These are phyloP conservation scores for Cicer chorassanicum DNA, from an alignment of 306 rosid genomes.

Conservation along the genomic window DNA sequence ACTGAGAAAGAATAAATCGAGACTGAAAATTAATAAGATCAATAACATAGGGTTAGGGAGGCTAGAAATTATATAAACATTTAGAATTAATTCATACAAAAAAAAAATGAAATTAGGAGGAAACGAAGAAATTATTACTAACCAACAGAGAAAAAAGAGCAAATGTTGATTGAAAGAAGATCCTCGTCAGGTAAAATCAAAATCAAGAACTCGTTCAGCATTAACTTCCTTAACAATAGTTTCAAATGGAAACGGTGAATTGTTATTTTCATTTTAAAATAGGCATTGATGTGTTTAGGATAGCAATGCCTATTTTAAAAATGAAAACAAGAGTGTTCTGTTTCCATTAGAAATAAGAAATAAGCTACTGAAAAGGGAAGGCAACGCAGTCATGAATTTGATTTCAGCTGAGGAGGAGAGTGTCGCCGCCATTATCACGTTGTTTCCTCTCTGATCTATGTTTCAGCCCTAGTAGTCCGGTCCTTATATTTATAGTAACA, in stretches of 20 bases:
- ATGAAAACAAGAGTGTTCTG: conserved; percentile 29
- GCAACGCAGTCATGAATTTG: conserved; percentile 40
- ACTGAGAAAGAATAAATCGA: background rate
- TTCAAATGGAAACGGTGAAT: conserved; percentile 28
- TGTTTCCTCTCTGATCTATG: background rate
- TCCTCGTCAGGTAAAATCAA: conserved; percentile 41
- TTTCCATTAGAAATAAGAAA: conserved; percentile 34
- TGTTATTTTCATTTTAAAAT: conserved; percentile 39
- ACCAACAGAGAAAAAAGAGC: background rate
- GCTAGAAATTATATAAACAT: too few relatives aligned
- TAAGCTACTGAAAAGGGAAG: conserved; percentile 36
- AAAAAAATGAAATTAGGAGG: background rate
- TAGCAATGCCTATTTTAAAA: conserved; percentile 44
- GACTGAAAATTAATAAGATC: background rate
- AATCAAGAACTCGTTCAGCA: conserved; percentile 39
- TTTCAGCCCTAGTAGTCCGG: too few relatives aligned
- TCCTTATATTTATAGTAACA: too few relatives aligned
- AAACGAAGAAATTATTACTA: background rate
- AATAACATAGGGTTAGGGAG: background rate
- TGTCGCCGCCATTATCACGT: background rate
- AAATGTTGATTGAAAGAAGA: background rate
- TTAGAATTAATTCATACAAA: too few relatives aligned
- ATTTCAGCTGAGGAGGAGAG: conserved; percentile 39
- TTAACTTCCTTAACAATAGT: conserved; percentile 40
- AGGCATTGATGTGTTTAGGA: conserved; percentile 12